Conservation (phyloP, 129 eudicot genomes). For the Apium graveolens region DNA sequence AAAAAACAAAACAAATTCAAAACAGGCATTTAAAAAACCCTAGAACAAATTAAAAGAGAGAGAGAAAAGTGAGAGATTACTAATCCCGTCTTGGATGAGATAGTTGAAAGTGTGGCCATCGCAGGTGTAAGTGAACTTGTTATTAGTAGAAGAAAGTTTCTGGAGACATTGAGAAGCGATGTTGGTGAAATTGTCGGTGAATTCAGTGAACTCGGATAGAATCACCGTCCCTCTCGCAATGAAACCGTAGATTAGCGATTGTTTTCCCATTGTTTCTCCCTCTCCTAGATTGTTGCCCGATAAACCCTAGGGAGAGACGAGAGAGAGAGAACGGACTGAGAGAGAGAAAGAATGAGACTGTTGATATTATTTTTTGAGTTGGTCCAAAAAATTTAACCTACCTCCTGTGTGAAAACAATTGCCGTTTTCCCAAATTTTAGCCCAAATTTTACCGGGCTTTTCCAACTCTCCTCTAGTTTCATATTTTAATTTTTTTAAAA, state of each 20-base stretch:
- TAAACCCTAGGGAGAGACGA: conserved; percentile 15
- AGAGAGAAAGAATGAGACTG: conserved; percentile 6
- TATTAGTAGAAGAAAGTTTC: conserved; percentile 81
- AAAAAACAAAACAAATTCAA: too few species aligned
- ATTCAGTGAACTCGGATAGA: conserved; percentile 71
- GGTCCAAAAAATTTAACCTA: too few species aligned
- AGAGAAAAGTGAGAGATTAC: conserved; percentile 23
- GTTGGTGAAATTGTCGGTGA: conserved; percentile 74
- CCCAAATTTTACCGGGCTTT: too few species aligned
- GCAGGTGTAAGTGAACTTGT: too few species aligned
- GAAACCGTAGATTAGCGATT: conserved; percentile 86
- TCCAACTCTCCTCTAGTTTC: too few species aligned
- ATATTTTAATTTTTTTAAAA: too few species aligned
- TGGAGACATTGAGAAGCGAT: conserved; percentile 89
- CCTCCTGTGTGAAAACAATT: too few species aligned
- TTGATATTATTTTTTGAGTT: too few species aligned
- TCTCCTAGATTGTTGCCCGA: conserved; percentile 8
- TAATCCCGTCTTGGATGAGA: conserved; percentile 81
- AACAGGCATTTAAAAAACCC: too few species aligned
- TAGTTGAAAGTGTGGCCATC: conserved; percentile 90
- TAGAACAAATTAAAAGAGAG: background rate
- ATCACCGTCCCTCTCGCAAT: conserved; percentile 83
- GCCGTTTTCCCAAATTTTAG: too few species aligned
- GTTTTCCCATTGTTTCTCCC: conserved; percentile 59
- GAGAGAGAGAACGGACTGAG: too few species aligned